Evolutionary conservation across 2,329 filamentous ascomycete species (phyloP), one percentile per base, ranked within the genome.

Genomic region (Elsinoe batatas): DNA sequence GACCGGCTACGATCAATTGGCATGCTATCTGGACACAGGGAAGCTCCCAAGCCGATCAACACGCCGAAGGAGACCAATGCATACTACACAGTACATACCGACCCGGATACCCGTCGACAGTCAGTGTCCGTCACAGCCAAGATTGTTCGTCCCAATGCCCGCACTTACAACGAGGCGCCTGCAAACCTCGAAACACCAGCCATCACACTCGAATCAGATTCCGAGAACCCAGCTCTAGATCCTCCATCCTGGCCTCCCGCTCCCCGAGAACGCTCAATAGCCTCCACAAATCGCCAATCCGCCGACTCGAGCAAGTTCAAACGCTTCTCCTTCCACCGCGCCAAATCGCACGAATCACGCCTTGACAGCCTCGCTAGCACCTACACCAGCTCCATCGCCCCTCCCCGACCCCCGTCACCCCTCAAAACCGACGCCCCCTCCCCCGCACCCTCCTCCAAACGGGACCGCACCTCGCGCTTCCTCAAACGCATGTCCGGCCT

Each of bases 101-200:
- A 68, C 33, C 61, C 62, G 13, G 53, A 61, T 7, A 68, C 68
- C 44, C 72, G 72, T 58, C 79, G 84, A 4, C 88, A 91, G 64
- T 91, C 88, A 0, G 82, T 95, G n/a, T 91, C 90, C 44, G 90
- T 95, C 10, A 93, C 87, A 15, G 88, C 91, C 49, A 82, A 85
- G 53, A 95, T 95, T 60, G 75, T 95, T 36, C 82, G 88, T 47
- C 85, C 53, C 7, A 55, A 15, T 12, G 35, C 53, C 6, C 53
- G 53, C 5, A 42, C 38, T 3, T 42, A 55, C 17, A 37, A 46
- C 22, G 40, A 44, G 20, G 53, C 38, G 7, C 32, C 40, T 8
- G 37, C 53, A n/a, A 20, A 26, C 4, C 42, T 55, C 20, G 32
- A 87, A 61, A 74, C 78, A 10, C 64, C 59, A 6, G 37, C 50